phyloP scores from a whole-genome alignment of 257 asterid genomes.

The Gentiana macrophylla region DNA sequence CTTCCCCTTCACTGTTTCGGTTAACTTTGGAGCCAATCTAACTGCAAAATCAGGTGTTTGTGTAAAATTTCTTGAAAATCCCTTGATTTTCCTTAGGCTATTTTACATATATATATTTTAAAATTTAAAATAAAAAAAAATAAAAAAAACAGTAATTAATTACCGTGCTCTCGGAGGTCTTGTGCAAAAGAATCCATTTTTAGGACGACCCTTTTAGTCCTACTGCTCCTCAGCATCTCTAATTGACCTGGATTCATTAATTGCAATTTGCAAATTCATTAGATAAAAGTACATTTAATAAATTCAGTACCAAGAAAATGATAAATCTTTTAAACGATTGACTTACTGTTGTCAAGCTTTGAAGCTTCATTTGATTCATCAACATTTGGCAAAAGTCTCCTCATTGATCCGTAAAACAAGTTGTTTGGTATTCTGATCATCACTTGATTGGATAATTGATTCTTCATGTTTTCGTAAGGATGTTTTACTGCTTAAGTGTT shows the following conservation, averaged over 20 bases:
- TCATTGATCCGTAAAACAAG: background rate
- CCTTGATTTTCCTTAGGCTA: no score
- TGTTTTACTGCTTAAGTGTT: no score
- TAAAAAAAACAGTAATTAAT: background rate
- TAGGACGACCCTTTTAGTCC: constrained; percentile 10
- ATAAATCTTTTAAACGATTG: no score
- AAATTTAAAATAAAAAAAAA: no score
- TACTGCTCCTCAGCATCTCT: background rate
- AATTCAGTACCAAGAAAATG: no score
- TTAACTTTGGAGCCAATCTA: constrained; percentile 7
- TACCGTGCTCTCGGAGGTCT: constrained; percentile 6
- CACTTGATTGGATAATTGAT: background rate
- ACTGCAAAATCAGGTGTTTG: background rate
- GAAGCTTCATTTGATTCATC: background rate
- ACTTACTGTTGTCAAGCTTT: constrained; percentile 1
- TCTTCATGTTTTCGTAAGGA: constrained; percentile 11
- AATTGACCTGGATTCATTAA: no score
- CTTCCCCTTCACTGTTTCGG: constrained; percentile 7
- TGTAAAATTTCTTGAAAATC: no score
- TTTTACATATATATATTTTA: no score
- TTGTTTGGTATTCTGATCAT: background rate
- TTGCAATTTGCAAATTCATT: no score
- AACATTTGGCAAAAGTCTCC: background rate
- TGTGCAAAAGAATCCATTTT: background rate
- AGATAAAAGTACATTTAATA: no score